Base-by-base conservation (phyloP, 495 filamentous ascomycete species). In the Daldinia vernicosa region DNA sequence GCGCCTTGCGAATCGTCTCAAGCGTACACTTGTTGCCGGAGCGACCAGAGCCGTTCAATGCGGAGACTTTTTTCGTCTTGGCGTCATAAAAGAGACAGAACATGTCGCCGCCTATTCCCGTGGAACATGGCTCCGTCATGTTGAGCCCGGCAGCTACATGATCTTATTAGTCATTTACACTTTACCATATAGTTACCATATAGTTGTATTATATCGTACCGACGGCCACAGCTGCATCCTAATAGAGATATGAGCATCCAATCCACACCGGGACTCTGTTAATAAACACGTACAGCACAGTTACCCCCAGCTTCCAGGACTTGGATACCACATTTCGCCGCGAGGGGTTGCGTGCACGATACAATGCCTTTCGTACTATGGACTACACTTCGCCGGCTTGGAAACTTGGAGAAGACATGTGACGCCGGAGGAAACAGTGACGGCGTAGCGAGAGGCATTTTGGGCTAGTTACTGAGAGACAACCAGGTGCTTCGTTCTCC, bases 51-150 rank as follows among this genome's bases (percentile, higher is more conserved):
- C 94, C 96, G 79, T 99, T 99, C 68, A 99, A 80, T 8, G 92
- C 91, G 66, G 89, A 90, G 11, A 98, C 88, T 63, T 90, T 92
- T 72, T 90, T 90, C 0, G 90, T 95, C 70, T 91, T 87, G 55
- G 92, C 91, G 74, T 93, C 85, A 81, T 96, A 98, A 85, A 89
- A 98, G 9, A 99, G 89, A 78, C 93, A 97, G 84, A 99, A 99
- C 89, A 97, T 93, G 81, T 99, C 95, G 33, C 95, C 95, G 65
- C 96, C 95, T 68, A 99, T 97, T n/a, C 95, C 95, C 3, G 95
- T 98, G 0, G 91, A 94, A 43, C 89, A 87, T 12, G 95, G 96
- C 75, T 99, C 96, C 4, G 96, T 97, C 78, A 98, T 89, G 80
- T 97, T 98, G 27, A 99, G 80, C 28, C 87, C 93, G 39, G 95